These are phyloP conservation scores for Albizia julibrissin DNA, from an alignment of 306 rosid species.

Conservation along the genomic window DNA sequence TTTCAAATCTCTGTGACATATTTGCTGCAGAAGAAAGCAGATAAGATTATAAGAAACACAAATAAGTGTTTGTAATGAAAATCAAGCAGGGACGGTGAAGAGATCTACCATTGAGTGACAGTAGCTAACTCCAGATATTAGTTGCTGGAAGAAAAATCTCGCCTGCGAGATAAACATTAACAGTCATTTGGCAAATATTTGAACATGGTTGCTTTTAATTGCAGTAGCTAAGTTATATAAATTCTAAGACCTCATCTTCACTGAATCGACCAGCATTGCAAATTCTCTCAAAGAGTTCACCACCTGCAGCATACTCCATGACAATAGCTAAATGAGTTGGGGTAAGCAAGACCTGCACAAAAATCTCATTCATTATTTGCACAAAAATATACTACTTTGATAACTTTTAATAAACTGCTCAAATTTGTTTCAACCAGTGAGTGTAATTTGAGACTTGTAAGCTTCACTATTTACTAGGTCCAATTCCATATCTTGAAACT, in stretches of 20 bases:
- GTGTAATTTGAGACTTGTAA: not conserved
- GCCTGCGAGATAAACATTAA: constrained; percentile 58
- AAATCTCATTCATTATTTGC: constrained; percentile 13
- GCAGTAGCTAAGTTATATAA: not conserved
- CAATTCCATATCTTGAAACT: not conserved
- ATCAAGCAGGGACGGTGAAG: not conserved
- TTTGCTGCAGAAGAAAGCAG: constrained; percentile 54
- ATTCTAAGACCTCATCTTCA: constrained; percentile 76
- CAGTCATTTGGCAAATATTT: not conserved
- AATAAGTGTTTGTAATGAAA: not conserved
- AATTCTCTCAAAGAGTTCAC: constrained; percentile 83
- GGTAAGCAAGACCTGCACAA: constrained; percentile 75
- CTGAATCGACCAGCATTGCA: constrained; percentile 81
- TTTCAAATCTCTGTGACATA: constrained; percentile 94
- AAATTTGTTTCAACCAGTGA: not conserved
- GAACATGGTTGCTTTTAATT: not conserved
- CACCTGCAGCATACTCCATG: constrained; percentile 97
- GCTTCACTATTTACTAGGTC: not conserved
- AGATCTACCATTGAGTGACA: constrained; percentile 81
- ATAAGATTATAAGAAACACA: constrained; percentile 6
- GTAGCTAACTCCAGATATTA: constrained; percentile 93
- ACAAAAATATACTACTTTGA: too few species aligned
- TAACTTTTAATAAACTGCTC: not conserved
- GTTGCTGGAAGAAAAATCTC: constrained; percentile 96
- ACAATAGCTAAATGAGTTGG: constrained; percentile 88